Percentiles rank a stretch among this genome's conserved stretches.
These are phyloP conservation scores for Stagonosporopsis vannaccii DNA, from an alignment of 2,329 filamentous ascomycete genomes.

Conservation along the genomic window DNA sequence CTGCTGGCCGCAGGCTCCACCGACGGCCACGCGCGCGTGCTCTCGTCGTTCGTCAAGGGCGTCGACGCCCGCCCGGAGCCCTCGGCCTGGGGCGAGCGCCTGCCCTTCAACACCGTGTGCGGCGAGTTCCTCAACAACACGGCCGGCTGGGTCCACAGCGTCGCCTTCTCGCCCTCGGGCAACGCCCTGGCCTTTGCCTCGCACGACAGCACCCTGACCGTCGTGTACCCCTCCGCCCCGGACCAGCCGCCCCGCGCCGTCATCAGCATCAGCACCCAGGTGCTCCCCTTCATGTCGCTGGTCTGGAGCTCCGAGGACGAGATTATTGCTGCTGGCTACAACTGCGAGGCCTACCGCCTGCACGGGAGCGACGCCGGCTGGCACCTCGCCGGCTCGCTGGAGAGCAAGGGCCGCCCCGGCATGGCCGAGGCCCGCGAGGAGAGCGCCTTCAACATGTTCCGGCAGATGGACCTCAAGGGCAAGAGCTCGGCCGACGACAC, in stretches of 20 bases:
- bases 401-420: slow-evolving; percentile 71
- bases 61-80: slow-evolving; percentile 86
- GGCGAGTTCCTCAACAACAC: slow-evolving; percentile 96
- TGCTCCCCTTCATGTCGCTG: slow-evolving; percentile 89
- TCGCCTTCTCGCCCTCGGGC: slow-evolving; percentile 90
- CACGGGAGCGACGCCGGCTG: slow-evolving; percentile 80
- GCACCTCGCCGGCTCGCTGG: slow-evolving; percentile 82
- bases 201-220: slow-evolving; percentile 95
- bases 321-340: slow-evolving; percentile 93
- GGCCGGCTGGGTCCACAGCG: slow-evolving; percentile 94
- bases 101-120: slow-evolving; percentile 98
- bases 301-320: slow-evolving; percentile 92
- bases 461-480: slow-evolving; percentile 97
- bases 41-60: slow-evolving; percentile 96
- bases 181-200: slow-evolving; percentile 92
- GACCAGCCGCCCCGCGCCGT: slow-evolving; percentile 92
- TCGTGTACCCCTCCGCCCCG: slow-evolving; percentile 91
- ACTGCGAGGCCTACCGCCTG: slow-evolving; percentile 88
- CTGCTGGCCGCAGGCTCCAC: slow-evolving; percentile 95
- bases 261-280: slow-evolving; percentile 85
- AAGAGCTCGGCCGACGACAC: slow-evolving; percentile 85
- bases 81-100: slow-evolving; percentile 89
- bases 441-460: slow-evolving; percentile 96
- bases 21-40: slow-evolving; percentile 92
- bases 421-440: slow-evolving; percentile 76